Conservation (phyloP, 2,329 filamentous ascomycete species). For the Cryphonectria japonica region DNA sequence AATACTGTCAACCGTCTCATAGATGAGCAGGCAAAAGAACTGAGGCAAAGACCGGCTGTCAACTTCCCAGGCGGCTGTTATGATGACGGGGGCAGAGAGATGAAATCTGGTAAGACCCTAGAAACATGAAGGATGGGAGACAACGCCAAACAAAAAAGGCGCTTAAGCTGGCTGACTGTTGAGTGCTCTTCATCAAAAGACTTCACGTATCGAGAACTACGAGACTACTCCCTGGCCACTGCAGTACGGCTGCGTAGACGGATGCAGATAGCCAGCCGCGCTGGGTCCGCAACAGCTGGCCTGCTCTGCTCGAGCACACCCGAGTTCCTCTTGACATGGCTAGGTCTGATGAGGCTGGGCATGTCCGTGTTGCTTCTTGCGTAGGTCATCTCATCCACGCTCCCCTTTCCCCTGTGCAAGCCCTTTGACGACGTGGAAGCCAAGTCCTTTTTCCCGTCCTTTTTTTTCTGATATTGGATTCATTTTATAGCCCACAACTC, state of each 20-base stretch:
- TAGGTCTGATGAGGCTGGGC: constrained; percentile 61
- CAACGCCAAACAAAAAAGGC: not conserved
- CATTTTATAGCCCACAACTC: constrained; percentile 47
- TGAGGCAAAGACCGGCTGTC: constrained; percentile 46
- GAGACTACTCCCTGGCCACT: constrained; percentile 35
- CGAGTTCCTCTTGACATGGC: constrained; percentile 63
- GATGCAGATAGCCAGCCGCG: constrained; percentile 25
- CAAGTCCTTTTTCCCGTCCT: not conserved
- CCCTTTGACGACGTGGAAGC: not conserved
- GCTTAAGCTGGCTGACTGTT: constrained; percentile 1
- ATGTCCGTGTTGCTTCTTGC: constrained; percentile 61
- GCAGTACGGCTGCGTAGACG: constrained; percentile 25
- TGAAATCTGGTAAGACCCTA: constrained; percentile 26
- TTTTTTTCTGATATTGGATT: not conserved
- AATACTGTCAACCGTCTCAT: constrained; percentile 55
- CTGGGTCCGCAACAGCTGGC: constrained; percentile 41
- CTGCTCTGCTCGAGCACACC: constrained; percentile 60
- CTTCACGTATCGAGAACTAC: constrained; percentile 38
- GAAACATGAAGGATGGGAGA: not conserved
- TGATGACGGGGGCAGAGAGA: constrained; percentile 20
- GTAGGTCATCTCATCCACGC: constrained; percentile 37
- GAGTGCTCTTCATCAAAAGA: constrained; percentile 12
- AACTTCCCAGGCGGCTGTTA: constrained; percentile 27
- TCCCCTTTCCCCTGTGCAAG: not conserved
- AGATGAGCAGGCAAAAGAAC: constrained; percentile 46